These are phyloP conservation scores for Rhododendron henanense DNA, from an alignment of 148 eudicot species.

Conservation along the genomic window DNA sequence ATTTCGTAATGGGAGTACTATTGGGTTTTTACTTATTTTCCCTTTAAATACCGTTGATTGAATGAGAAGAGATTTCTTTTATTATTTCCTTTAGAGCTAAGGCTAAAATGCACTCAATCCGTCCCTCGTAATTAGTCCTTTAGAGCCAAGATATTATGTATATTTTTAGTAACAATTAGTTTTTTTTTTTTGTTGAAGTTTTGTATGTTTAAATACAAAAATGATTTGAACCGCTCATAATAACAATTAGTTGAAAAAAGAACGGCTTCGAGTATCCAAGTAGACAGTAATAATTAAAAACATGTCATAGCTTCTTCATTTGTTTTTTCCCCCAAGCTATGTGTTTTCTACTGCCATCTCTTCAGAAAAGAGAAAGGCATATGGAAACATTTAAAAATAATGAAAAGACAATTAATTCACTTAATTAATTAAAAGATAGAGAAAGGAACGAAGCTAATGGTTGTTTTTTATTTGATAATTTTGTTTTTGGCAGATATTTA, in stretches of 20 bases:
- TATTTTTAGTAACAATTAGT: no score
- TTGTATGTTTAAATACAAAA: no score
- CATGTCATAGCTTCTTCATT: not conserved
- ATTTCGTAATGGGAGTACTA: no score
- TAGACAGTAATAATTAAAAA: no score
- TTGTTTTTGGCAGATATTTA: constrained; percentile 56
- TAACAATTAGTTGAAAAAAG: no score
- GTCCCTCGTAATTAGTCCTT: not conserved
- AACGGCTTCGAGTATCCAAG: not conserved
- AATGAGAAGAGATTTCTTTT: not conserved
- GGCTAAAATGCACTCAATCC: not conserved
- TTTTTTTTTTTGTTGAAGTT: no score
- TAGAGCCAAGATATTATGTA: not conserved
- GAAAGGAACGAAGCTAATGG: not conserved
- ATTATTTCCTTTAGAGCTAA: not conserved
- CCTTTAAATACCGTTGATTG: not conserved
- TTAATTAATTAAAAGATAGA: not conserved
- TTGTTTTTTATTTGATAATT: not conserved
- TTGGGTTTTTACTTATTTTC: not conserved
- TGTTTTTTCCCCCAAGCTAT: not conserved
- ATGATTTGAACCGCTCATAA: no score
- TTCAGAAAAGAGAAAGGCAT: not conserved
- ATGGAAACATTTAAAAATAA: not conserved
- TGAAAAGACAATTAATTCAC: no score
- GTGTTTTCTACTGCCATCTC: not conserved